These are phyloP conservation scores for Quercus variabilis DNA, from an alignment of 306 rosid genomes.

Conservation along the genomic window DNA sequence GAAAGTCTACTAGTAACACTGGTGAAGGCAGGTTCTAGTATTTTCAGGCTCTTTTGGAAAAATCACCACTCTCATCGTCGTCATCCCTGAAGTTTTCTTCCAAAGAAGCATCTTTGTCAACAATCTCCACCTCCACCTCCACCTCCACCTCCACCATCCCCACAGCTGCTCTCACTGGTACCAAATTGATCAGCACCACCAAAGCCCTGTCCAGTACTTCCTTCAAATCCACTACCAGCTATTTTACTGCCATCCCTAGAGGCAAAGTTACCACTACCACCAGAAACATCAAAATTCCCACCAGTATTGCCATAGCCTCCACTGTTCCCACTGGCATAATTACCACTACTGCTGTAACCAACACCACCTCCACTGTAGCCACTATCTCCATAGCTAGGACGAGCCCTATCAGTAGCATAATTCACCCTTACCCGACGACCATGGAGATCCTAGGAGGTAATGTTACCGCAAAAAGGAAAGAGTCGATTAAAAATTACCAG, in stretches of 20 bases:
- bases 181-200: slow-evolving; percentile 32
- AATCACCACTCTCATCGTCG: slow-evolving; percentile 32
- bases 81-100: slow-evolving; percentile 53
- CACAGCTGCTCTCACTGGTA: slow-evolving; percentile 19
- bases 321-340: not conserved
- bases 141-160: slow-evolving; percentile 24
- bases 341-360: slow-evolving; percentile 20
- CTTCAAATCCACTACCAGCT: slow-evolving; percentile 21
- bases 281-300: slow-evolving; percentile 14
- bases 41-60: slow-evolving; percentile 70
- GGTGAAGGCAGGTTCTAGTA: not conserved
- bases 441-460: slow-evolving; percentile 69
- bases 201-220: slow-evolving; percentile 18
- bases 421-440: slow-evolving; percentile 78
- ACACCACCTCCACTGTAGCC: slow-evolving; percentile 7
- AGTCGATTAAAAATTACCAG: not conserved
- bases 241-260: slow-evolving; percentile 7
- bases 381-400: slow-evolving; percentile 33
- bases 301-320: slow-evolving; percentile 1
- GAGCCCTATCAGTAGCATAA: slow-evolving; percentile 76
- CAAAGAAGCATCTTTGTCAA: slow-evolving; percentile 7
- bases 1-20: slow-evolving; percentile 4
- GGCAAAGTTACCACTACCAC: slow-evolving; percentile 13
- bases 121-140: too few species aligned
- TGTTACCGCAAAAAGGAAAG: not conserved